A percentile compares a stretch with the other conserved stretches of the same genome.
phyloP scores from a whole-genome alignment of 2,329 filamentous ascomycete genomes.

The Xylariaceae sp. region DNA sequence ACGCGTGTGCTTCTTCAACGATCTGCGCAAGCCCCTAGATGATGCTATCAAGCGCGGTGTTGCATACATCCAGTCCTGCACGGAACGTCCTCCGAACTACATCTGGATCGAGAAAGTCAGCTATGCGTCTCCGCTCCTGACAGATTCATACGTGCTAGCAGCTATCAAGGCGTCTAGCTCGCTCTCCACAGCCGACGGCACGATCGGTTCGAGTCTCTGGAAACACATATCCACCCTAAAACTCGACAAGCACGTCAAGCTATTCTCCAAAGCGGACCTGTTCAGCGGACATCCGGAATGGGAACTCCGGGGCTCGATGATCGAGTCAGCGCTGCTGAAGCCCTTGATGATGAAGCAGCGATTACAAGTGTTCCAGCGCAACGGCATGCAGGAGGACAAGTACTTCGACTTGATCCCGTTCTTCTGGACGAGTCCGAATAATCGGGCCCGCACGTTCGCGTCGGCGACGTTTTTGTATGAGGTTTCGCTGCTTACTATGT shows the following conservation, averaged over 20 bases:
- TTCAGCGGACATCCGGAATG: constrained; percentile 18
- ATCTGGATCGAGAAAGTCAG: constrained; percentile 27
- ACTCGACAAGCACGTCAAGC: constrained; percentile 18
- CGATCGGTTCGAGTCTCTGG: constrained; percentile 16
- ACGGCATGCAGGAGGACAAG: constrained; percentile 23
- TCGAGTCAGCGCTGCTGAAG: constrained; percentile 19
- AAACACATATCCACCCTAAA: constrained; percentile 4
- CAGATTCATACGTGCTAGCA: constrained; percentile 21
- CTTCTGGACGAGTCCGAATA: constrained; percentile 22
- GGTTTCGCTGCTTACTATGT: constrained; percentile 20
- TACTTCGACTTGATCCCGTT: constrained; percentile 25
- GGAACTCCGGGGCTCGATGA: constrained; percentile 19
- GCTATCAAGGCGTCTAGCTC: constrained; percentile 16
- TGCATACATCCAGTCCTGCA: constrained; percentile 14
- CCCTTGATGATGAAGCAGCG: constrained; percentile 17
- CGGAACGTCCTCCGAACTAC: constrained; percentile 14
- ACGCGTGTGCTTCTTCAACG: constrained; percentile 18
- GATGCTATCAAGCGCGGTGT: constrained; percentile 14
- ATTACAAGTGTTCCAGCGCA: constrained; percentile 19
- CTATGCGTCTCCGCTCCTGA: constrained; percentile 20
- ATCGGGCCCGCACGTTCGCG: constrained; percentile 18
- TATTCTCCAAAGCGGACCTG: constrained; percentile 19
- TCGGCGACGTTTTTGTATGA: constrained; percentile 23
- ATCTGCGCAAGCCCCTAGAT: constrained; percentile 17
- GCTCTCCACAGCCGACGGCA: background rate